Evolutionary conservation across 305 asterid genomes (phyloP).

Genomic region (Plantago coronopus): DNA sequence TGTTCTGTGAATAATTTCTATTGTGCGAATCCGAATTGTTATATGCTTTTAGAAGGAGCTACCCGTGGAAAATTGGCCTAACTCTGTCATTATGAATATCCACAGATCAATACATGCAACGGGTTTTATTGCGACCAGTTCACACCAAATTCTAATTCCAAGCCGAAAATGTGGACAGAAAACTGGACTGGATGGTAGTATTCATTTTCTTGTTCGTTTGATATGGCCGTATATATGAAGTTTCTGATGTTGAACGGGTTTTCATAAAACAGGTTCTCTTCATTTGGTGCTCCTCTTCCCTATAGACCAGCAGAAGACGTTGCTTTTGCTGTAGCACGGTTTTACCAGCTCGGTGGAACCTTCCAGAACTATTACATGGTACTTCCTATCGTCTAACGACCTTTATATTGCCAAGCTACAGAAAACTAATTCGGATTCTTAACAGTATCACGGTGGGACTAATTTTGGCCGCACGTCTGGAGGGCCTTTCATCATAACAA

Average conservation of each 20-base stretch:
- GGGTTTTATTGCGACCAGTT: slow-evolving; percentile 93
- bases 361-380: slow-evolving; percentile 98
- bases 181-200: slow-evolving; percentile 94
- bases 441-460: slow-evolving; percentile 97
- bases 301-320: slow-evolving; percentile 87
- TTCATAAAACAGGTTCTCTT: slow-evolving; percentile 56
- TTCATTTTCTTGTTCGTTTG: slow-evolving; percentile 13
- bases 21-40: slow-evolving; percentile 1
- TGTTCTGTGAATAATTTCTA: background rate
- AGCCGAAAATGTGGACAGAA: slow-evolving; percentile 97
- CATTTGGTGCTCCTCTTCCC: slow-evolving; percentile 77
- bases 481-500: slow-evolving; percentile 84
- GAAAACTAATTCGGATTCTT: background rate
- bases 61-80: background rate
- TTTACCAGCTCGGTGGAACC: slow-evolving; percentile 96
- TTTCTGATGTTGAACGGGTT: slow-evolving; percentile 10
- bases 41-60: background rate
- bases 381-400: slow-evolving; percentile 11
- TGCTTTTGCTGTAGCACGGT: slow-evolving; percentile 92
- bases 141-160: slow-evolving; percentile 72
- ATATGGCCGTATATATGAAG: background rate
- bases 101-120: slow-evolving; percentile 95
- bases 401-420: no score
- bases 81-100: slow-evolving; percentile 17
- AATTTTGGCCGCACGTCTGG: slow-evolving; percentile 88